Evolutionary conservation across 2,329 filamentous ascomycete species (phyloP), one percentile per base, ranked within the genome.

Genomic region (Neofusicoccum sp.): DNA sequence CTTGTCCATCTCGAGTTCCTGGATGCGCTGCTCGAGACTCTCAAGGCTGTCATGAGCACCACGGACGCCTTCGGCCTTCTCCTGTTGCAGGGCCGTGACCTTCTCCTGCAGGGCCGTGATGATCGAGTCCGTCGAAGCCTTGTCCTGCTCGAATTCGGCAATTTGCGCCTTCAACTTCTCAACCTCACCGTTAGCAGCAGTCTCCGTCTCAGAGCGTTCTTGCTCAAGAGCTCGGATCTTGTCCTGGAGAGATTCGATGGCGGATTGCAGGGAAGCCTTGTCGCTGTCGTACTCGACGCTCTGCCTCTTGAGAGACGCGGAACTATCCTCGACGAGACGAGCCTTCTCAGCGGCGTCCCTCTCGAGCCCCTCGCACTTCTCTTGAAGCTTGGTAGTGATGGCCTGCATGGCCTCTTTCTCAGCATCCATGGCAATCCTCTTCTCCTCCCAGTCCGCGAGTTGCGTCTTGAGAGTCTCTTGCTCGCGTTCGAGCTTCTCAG

Each of bases 281-380:
- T 54, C 58, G 16, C 40, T 30, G 48, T 60, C 48, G 31, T 45
- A 60, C 40, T 60, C 47, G 20, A 54, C 47, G 47, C 48, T 60
- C 36, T 60, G 58, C 30, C 48, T 44, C 58, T 60, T 54, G 30
- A 60, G 47, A 8, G 24, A 38, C 36, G 28, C 48, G 20, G 58
- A 38, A 38, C 58, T 53, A 20, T 60, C 58, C 14, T 60, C 47
- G 14, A 60, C 47, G 28, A 49, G 45, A 7, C 47, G 47, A 14
- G 58, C 58, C 48, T 60, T 60, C n/a, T 60, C 58, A 16, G 31
- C 30, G 6, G 58, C 58, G 4, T 60, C 58, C 34, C 20, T 51
- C 34, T 60, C 57, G n/a, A 60, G 45, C 12, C 40, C 47, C 8
- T 44, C 57, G 8, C 36, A 28, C 38, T 43, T 51, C 12, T 60